Percentiles rank a stretch among this genome's conserved stretches.
Conservation (phyloP, 2,329 filamentous ascomycete genomes). For the Claviceps monticola region DNA sequence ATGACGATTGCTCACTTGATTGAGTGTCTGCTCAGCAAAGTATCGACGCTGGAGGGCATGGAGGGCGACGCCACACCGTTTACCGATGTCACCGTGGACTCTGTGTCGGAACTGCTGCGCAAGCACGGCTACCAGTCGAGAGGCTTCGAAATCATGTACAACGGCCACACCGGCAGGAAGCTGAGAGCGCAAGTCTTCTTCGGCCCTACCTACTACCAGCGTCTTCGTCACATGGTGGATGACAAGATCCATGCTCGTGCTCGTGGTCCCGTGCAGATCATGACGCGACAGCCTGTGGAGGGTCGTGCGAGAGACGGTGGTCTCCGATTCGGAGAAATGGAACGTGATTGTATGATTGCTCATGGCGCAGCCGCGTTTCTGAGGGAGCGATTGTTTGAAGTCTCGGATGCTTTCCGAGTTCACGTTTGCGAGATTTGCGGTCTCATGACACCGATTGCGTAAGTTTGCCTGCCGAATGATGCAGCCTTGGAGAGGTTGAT, state of each 20-base stretch:
- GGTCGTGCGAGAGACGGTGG: constrained; percentile 96
- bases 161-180: constrained; percentile 92
- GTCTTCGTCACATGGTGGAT: constrained; percentile 97
- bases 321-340: constrained; percentile 99
- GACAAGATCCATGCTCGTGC: constrained; percentile 99
- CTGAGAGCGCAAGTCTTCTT: constrained; percentile 90
- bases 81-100: constrained; percentile 92
- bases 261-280: constrained; percentile 88
- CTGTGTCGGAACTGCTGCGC: constrained; percentile 72
- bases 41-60: constrained; percentile 81
- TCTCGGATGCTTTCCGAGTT: constrained; percentile 93
- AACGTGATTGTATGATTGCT: constrained; percentile 99
- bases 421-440: constrained; percentile 98
- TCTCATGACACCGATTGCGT: constrained; percentile 98
- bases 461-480: constrained; percentile 32
- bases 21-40: constrained; percentile 94
- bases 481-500: neutral
- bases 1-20: constrained; percentile 99
- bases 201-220: constrained; percentile 96
- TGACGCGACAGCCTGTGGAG: constrained; percentile 93
- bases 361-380: constrained; percentile 93
- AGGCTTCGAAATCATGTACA: constrained; percentile 98
- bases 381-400: constrained; percentile 94
- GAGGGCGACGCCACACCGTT: constrained; percentile 97
- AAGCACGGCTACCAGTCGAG: constrained; percentile 91